Percentiles rank a stretch among this genome's conserved stretches.
Evolutionary conservation across 164 flowering plant genomes (phyloP).

Genomic region (Aristolochia californica): DNA sequence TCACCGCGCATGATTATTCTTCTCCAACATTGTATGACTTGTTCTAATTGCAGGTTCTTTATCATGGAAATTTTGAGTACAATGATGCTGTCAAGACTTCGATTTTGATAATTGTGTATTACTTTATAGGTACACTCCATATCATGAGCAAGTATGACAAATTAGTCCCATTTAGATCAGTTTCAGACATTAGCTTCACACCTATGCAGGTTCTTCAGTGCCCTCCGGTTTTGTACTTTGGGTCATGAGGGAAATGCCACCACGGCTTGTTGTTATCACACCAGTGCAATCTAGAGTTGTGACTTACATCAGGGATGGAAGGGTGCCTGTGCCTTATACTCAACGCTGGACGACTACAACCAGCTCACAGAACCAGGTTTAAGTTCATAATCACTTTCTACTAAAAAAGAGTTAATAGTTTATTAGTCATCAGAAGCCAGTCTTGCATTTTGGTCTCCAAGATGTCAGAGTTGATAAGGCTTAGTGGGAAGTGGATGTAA

Average conservation of each 20-base stretch:
- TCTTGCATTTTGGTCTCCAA: too few relatives aligned
- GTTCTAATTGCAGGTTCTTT: conserved; percentile 42
- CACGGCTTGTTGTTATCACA: conserved; percentile 20
- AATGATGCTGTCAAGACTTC: conserved; percentile 28
- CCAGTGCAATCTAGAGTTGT: conserved; percentile 38
- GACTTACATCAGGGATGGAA: conserved; percentile 36
- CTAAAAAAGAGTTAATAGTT: too few relatives aligned
- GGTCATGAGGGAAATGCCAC: conserved; percentile 85
- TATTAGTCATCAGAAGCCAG: too few relatives aligned
- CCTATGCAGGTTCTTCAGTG: conserved; percentile 60
- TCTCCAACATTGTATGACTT: not conserved
- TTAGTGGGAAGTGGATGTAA: too few relatives aligned
- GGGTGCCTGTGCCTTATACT: conserved; percentile 24
- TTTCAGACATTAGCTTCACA: not conserved
- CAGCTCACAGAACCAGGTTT: conserved; percentile 64
- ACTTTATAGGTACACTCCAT: conserved; percentile 64
- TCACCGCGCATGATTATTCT: not conserved
- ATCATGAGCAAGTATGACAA: conserved; percentile 2
- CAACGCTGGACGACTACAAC: conserved; percentile 59
- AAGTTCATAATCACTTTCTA: not conserved
- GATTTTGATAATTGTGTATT: conserved; percentile 46
- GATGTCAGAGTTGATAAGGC: too few relatives aligned
- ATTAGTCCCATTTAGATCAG: not conserved
- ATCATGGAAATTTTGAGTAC: conserved; percentile 34
- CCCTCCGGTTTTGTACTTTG: conserved; percentile 75